A percentile compares a stretch with the other conserved stretches of the same genome.
These are phyloP conservation scores for Oenanthe sinensis DNA, from an alignment of 129 eudicot species.

Conservation along the genomic window DNA sequence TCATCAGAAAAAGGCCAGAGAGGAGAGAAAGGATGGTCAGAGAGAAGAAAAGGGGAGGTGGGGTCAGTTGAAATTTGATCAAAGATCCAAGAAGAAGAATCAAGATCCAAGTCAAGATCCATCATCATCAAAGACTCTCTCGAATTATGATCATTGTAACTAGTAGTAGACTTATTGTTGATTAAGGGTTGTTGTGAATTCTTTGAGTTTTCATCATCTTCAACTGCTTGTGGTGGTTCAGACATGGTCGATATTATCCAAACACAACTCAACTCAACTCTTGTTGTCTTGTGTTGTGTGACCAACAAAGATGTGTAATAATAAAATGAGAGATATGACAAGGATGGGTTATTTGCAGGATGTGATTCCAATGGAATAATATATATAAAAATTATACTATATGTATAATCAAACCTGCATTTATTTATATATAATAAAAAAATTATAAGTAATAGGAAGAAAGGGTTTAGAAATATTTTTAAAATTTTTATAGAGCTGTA, in stretches of 20 bases:
- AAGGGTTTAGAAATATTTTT: background rate
- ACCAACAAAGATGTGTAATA: background rate
- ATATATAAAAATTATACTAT: too few species aligned
- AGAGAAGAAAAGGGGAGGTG: conserved; percentile 37
- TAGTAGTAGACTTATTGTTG: background rate
- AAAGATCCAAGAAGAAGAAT: conserved; percentile 64
- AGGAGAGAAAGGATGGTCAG: conserved; percentile 74
- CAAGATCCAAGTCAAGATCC: conserved; percentile 85
- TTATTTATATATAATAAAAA: too few species aligned
- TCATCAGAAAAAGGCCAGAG: conserved; percentile 35
- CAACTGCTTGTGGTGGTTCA: conserved; percentile 10
- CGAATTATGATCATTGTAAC: background rate
- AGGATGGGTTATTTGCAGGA: background rate
- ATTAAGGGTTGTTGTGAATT: background rate
- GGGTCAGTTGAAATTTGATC: conserved; percentile 68
- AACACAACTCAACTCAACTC: background rate
- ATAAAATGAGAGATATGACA: background rate
- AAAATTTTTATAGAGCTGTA: too few species aligned
- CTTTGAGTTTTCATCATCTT: conserved; percentile 16
- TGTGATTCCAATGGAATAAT: conserved; percentile 2
- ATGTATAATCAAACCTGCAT: background rate
- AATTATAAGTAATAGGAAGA: background rate
- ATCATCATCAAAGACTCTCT: conserved; percentile 31
- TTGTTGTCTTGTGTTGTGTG: conserved; percentile 2
- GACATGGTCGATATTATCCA: background rate